These are phyloP conservation scores for Vicia faba DNA, from an alignment of 306 rosid genomes.

Conservation along the genomic window DNA sequence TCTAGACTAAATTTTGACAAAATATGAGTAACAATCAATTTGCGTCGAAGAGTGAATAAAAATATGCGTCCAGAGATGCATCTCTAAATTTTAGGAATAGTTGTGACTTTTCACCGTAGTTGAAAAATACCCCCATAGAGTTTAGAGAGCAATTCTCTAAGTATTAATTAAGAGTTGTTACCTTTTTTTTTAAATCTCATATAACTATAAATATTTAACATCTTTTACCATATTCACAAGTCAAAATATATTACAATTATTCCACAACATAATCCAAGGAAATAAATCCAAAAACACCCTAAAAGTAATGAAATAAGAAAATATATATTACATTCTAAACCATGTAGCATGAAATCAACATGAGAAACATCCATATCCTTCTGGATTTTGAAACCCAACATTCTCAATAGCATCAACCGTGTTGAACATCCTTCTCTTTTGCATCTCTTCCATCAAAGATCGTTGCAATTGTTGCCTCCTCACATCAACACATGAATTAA, in stretches of 20 bases:
- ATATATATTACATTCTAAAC: background rate
- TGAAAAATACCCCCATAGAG: too few species aligned
- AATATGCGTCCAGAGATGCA: too few species aligned
- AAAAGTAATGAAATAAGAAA: background rate
- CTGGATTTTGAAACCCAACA: conserved; percentile 69
- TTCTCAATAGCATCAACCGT: conserved; percentile 70
- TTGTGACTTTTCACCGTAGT: too few species aligned
- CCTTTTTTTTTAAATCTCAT: too few species aligned
- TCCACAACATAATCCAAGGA: conserved; percentile 11
- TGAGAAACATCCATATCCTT: conserved; percentile 25
- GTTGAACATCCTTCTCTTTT: conserved; percentile 64
- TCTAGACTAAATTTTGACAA: too few species aligned
- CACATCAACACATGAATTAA: conserved; percentile 56
- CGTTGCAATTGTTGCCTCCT: conserved; percentile 64
- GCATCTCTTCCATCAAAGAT: conserved; percentile 68
- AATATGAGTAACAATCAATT: too few species aligned
- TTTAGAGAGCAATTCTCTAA: too few species aligned
- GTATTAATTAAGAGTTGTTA: too few species aligned
- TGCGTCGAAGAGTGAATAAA: too few species aligned
- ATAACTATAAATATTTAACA: background rate
- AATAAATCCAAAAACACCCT: background rate
- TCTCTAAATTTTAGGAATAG: too few species aligned
- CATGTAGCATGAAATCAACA: conserved; percentile 15
- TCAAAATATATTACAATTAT: conserved; percentile 24
- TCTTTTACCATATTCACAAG: background rate